Evolutionary conservation across 2,329 filamentous ascomycete species (phyloP).

Genomic region (Neophaeococcomyces aloes): DNA sequence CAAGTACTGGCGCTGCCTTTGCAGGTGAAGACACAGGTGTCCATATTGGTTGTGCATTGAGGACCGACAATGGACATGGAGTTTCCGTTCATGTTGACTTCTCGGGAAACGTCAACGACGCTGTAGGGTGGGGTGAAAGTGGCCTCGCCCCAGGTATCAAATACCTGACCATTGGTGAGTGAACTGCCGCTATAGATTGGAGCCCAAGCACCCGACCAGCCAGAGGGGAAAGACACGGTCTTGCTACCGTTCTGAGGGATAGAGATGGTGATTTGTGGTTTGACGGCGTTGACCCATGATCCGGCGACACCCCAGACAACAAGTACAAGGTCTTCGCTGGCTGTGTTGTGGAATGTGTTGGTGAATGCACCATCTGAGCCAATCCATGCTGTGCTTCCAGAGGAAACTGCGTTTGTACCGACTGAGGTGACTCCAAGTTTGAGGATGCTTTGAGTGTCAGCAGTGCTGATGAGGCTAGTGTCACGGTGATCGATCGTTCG

Average conservation of each 20-base stretch:
- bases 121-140: constrained; percentile 18
- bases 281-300: constrained; percentile 21
- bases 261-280: constrained; percentile 19
- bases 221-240: constrained; percentile 18
- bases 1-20: constrained; percentile 10
- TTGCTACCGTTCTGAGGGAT: constrained; percentile 10
- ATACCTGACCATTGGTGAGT: constrained; percentile 19
- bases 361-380: constrained; percentile 17
- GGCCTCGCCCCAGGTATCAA: constrained; percentile 21
- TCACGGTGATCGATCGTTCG: constrained; percentile 15
- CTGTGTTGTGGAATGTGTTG: constrained; percentile 19
- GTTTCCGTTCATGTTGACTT: constrained; percentile 22
- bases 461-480: constrained; percentile 11
- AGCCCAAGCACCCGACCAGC: constrained; percentile 18
- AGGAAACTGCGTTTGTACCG: constrained; percentile 16
- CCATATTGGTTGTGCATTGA: constrained; percentile 19
- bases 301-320: constrained; percentile 19
- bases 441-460: constrained; percentile 13
- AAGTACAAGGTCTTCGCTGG: constrained; percentile 20
- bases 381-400: constrained; percentile 16
- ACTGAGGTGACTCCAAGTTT: constrained; percentile 13
- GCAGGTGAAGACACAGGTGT: constrained; percentile 22
- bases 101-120: constrained; percentile 20
- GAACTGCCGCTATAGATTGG: constrained; percentile 17
- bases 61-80: constrained; percentile 19